A percentile compares a stretch with the other conserved stretches of the same genome.
These are phyloP conservation scores for Dactylellina cionopaga DNA, from an alignment of 2,329 filamentous ascomycete genomes.

Conservation along the genomic window DNA sequence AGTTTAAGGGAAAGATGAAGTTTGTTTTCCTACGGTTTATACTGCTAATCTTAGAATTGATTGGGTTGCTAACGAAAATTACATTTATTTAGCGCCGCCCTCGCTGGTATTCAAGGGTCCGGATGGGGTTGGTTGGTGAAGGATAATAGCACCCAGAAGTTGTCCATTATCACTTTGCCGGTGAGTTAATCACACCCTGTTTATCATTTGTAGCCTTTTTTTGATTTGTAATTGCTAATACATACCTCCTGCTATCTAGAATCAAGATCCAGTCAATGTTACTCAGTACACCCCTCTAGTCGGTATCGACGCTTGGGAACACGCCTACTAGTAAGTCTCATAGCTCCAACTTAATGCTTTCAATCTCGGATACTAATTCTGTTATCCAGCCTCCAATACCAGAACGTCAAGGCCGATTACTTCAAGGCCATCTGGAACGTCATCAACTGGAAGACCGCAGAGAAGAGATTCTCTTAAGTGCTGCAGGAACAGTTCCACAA, in stretches of 20 bases:
- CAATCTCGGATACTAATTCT: conserved; percentile 53
- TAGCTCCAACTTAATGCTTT: conserved; percentile 1
- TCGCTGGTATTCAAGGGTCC: conserved; percentile 70
- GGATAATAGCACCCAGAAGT: conserved; percentile 66
- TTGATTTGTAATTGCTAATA: not conserved
- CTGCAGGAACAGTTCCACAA: not conserved
- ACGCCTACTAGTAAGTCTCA: conserved; percentile 80
- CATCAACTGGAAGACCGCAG: conserved; percentile 92
- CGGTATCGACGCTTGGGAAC: conserved; percentile 95
- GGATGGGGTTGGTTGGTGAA: conserved; percentile 71
- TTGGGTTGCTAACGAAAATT: not conserved
- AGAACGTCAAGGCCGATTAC: conserved; percentile 97
- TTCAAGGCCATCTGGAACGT: conserved; percentile 94
- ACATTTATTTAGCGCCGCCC: conserved; percentile 60
- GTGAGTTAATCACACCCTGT: conserved; percentile 59
- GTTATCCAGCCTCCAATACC: conserved; percentile 76
- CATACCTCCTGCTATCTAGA: conserved; percentile 61
- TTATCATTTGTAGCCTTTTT: not conserved
- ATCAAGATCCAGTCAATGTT: conserved; percentile 83
- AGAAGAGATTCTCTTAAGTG: conserved; percentile 49
- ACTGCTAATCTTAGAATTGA: not conserved
- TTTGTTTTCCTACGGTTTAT: conserved; percentile 7
- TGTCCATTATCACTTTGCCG: conserved; percentile 75
- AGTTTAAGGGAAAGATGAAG: conserved; percentile 70
- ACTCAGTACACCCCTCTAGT: conserved; percentile 84